Percentiles rank a stretch among this genome's conserved stretches.
Evolutionary conservation across 352 stramenopile species (phyloP).

Genomic region (Globisporangium nagaii): DNA sequence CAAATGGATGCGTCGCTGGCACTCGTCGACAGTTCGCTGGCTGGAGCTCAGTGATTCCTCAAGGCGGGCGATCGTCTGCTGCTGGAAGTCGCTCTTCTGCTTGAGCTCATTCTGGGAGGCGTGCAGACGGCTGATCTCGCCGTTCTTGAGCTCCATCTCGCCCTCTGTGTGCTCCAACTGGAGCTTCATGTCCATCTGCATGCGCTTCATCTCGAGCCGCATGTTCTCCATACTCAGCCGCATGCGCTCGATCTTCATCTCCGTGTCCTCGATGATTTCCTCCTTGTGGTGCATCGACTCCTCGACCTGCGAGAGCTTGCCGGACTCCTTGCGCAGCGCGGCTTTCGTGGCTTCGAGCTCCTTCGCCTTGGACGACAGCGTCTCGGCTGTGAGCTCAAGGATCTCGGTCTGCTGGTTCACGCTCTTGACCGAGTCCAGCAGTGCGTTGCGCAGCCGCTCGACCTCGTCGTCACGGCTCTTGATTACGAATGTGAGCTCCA

Average conservation of each 20-base stretch:
- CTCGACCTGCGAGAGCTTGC: slow-evolving; percentile 43
- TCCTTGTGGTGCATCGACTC: slow-evolving; percentile 62
- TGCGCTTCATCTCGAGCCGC: slow-evolving; percentile 58
- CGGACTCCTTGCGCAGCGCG: slow-evolving; percentile 49
- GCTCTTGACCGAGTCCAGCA: slow-evolving; percentile 50
- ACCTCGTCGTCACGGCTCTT: slow-evolving; percentile 71
- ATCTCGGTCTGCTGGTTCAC: slow-evolving; percentile 62
- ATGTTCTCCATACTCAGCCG: slow-evolving; percentile 48
- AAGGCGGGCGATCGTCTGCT: slow-evolving; percentile 41
- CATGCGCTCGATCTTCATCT: slow-evolving; percentile 63
- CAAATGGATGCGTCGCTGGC: slow-evolving; percentile 40
- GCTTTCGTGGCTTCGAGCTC: slow-evolving; percentile 54
- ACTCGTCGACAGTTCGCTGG: slow-evolving; percentile 42
- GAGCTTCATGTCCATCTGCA: slow-evolving; percentile 73
- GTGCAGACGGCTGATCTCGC: slow-evolving; percentile 55
- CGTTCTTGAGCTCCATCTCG: slow-evolving; percentile 72
- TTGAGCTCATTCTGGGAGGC: slow-evolving; percentile 44
- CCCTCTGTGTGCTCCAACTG: slow-evolving; percentile 56
- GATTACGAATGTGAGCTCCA: slow-evolving; percentile 74
- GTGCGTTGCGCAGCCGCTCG: slow-evolving; percentile 36
- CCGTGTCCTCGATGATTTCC: slow-evolving; percentile 52
- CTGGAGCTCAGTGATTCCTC: slow-evolving; percentile 29
- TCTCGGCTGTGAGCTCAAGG: slow-evolving; percentile 54
- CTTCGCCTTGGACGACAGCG: slow-evolving; percentile 49
- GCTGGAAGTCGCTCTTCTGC: slow-evolving; percentile 47